Conservation (phyloP, 2,329 filamentous ascomycete species). For the Diaporthe velutina region DNA sequence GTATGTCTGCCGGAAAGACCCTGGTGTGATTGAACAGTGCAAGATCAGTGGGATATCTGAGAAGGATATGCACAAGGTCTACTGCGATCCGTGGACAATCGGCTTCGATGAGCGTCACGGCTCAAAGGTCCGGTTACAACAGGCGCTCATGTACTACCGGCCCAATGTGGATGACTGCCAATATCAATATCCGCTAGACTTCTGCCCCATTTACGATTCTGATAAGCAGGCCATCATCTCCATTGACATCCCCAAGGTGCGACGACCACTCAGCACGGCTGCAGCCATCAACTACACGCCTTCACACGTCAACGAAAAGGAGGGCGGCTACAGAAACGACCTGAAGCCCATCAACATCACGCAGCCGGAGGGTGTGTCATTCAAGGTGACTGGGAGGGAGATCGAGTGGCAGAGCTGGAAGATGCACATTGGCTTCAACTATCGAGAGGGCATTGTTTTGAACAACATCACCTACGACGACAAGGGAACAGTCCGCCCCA, state of each 20-base stretch:
- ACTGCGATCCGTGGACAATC: conserved; percentile 97
- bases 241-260: conserved; percentile 85
- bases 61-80: conserved; percentile 94
- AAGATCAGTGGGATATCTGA: conserved; percentile 82
- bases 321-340: conserved; percentile 81
- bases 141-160: conserved; percentile 96
- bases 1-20: conserved; percentile 79
- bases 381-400: conserved; percentile 79
- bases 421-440: conserved; percentile 94
- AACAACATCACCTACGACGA: conserved; percentile 94
- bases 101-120: conserved; percentile 94
- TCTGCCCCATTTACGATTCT: conserved; percentile 91
- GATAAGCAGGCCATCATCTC: conserved; percentile 83
- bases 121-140: conserved; percentile 82
- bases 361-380: conserved; percentile 87
- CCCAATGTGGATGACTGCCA: conserved; percentile 88
- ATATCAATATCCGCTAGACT: conserved; percentile 92
- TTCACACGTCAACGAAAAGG: conserved; percentile 73
- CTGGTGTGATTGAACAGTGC: conserved; percentile 92
- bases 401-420: conserved; percentile 95
- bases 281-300: conserved; percentile 85
- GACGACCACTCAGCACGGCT: conserved; percentile 80
- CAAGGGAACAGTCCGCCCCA: conserved; percentile 79
- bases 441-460: conserved; percentile 89
- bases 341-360: conserved; percentile 83